Conservation (phyloP, 2,329 filamentous ascomycete species). For the Calonectria leucothoes region DNA sequence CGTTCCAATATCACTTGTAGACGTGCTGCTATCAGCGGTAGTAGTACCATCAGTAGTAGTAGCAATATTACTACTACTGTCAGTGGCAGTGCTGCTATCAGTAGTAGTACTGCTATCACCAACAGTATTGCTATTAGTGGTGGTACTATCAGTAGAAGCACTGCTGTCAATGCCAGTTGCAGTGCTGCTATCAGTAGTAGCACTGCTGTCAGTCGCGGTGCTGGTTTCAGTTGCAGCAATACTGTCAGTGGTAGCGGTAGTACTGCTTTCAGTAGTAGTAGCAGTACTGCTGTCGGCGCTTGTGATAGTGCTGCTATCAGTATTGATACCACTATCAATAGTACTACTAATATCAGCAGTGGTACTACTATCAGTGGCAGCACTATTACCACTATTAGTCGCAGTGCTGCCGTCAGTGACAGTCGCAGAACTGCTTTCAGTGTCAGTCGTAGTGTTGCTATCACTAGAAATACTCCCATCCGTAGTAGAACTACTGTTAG, state of each 20-base stretch:
- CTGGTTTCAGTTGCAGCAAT: not conserved
- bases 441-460: too few species aligned
- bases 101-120: too few species aligned
- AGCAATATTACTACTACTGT: not conserved
- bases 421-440: too few species aligned
- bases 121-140: too few species aligned
- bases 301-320: too few species aligned
- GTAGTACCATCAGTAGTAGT: not conserved
- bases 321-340: too few species aligned
- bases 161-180: not conserved
- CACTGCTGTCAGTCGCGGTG: not conserved
- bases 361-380: not conserved
- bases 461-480: not conserved
- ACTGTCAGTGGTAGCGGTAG: too few species aligned
- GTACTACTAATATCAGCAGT: too few species aligned
- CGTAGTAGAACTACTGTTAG: too few species aligned
- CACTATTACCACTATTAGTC: not conserved
- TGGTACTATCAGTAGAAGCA: not conserved
- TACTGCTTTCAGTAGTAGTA: too few species aligned
- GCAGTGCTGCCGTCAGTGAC: not conserved
- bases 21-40: not conserved
- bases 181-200: not conserved
- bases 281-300: not conserved
- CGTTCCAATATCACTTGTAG: not conserved
- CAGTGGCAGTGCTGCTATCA: too few species aligned